Percentiles rank a stretch among this genome's conserved stretches.
Conservation (phyloP, 139 green algal species). For the Coccomyxa sp. region DNA sequence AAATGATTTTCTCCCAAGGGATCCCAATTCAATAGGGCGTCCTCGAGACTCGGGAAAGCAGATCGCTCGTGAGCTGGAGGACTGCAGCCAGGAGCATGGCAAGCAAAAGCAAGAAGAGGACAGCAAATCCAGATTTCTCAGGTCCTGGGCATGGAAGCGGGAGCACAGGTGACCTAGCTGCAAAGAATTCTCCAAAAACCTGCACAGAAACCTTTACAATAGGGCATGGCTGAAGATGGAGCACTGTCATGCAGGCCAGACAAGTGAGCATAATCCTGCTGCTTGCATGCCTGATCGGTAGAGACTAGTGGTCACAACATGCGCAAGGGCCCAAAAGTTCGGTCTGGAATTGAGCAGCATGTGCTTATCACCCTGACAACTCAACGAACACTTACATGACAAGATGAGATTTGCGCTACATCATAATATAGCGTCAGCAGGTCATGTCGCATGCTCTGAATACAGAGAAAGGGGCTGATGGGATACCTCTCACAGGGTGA, state of each 20-base stretch:
- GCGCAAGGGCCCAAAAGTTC: too few relatives aligned
- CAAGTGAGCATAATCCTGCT: not conserved
- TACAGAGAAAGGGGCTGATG: too few relatives aligned
- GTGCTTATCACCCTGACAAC: too few relatives aligned
- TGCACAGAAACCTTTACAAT: not conserved
- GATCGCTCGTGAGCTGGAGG: not conserved
- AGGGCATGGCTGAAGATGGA: not conserved
- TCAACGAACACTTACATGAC: too few relatives aligned
- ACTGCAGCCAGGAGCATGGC: not conserved
- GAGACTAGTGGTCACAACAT: too few relatives aligned
- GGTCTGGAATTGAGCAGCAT: too few relatives aligned
- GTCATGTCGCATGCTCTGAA: not conserved
- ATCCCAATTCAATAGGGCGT: not conserved
- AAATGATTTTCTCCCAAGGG: not conserved
- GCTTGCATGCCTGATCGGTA: too few relatives aligned
- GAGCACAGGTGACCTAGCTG: constrained; percentile 33
- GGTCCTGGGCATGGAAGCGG: constrained; percentile 54
- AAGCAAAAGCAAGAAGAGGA: not conserved
- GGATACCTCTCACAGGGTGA: constrained; percentile 16
- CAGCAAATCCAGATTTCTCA: constrained; percentile 9
- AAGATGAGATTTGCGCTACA: too few relatives aligned
- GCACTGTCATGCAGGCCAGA: not conserved
- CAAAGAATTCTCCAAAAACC: not conserved
- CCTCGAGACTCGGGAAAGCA: not conserved
- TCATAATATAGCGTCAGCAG: not conserved